Base-by-base conservation (phyloP, 805 yeast genomes). In the Yamadazyma kitorensis region DNA sequence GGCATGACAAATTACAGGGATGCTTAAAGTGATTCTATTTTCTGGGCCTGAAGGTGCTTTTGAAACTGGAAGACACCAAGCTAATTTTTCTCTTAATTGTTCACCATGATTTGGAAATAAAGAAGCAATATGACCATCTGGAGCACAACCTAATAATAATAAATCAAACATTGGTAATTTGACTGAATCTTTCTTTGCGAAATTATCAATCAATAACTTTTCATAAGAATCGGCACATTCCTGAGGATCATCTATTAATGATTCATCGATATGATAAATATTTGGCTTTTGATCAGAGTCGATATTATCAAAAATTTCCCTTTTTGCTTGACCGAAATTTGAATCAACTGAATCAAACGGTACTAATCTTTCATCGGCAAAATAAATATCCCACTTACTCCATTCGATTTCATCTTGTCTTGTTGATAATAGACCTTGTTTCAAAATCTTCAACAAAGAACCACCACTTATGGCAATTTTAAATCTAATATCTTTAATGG, bases 71-170 rank as follows among this genome's bases (percentile, higher is more conserved):
- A 86, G 84, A 44, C 89, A 89, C 97, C 98, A 91, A 1, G 97
- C 97, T 47, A 83, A 74, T 42, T 82, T 76, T 58, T 91, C 98
- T 54, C 97, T 74, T 45, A 91, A 68, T 36, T 85, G 82, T 47
- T 86, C 93, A 23, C 72, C 72, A 52, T 86, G 93, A 55, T 83
- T 82, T 15, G 98, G 98, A 70, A 91, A 91, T 36, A 91, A 73
- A n/a, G 95, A 87, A 33, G 96, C 96, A 53, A 87, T 86, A 59
- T 91, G 98, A 15, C 98, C 98, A 59, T 91, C 98, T 3, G 98
- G 98, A 1, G 98, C 98, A 70, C 98, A 91, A 17, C 98, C 98
- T 39, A 93, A 70, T 45, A 93, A 68, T 43, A 93, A 75, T 34
- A 93, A 65, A 59, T 93, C 98, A 64, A 93, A 91, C 78, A 86